Conservation (phyloP, 805 yeast species). For the Yamadazyma insecticola region DNA sequence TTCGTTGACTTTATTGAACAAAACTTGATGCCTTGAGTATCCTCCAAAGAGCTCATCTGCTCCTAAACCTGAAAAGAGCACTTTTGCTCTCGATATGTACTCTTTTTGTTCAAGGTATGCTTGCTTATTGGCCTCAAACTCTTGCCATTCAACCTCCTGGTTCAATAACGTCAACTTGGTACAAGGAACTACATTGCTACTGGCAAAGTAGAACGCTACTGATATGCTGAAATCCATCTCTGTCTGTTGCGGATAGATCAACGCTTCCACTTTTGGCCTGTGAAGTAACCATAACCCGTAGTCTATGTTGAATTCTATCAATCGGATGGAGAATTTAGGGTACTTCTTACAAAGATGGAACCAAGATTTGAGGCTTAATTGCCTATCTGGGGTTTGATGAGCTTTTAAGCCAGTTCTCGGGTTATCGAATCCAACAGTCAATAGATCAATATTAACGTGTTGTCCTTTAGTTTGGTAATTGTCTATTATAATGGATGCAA, state of each 20-base stretch:
- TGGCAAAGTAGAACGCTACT: conserved; percentile 90
- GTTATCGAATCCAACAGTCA: conserved; percentile 91
- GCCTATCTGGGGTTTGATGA: conserved; percentile 79
- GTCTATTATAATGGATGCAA: conserved; percentile 51
- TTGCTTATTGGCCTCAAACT: conserved; percentile 10
- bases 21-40: conserved; percentile 73
- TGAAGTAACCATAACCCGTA: conserved; percentile 59
- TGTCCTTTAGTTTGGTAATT: conserved; percentile 13
- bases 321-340: conserved; percentile 34
- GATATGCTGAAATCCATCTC: conserved; percentile 97
- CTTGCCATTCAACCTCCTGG: conserved; percentile 13
- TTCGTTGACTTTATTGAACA: conserved; percentile 28
- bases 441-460: conserved; percentile 53
- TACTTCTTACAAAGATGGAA: conserved; percentile 41
- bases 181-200: conserved; percentile 41
- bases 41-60: conserved; percentile 98
- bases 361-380: conserved; percentile 65
- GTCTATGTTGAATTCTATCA: conserved; percentile 70
- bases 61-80: conserved; percentile 87
- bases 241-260: conserved; percentile 81
- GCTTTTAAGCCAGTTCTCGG: conserved; percentile 65
- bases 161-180: conserved; percentile 10
- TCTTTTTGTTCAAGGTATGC: conserved; percentile 1
- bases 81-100: conserved; percentile 56
- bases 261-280: conserved; percentile 47